Conservation (phyloP, 148 eudicot species). For the Tetragonia tetragonoides region DNA sequence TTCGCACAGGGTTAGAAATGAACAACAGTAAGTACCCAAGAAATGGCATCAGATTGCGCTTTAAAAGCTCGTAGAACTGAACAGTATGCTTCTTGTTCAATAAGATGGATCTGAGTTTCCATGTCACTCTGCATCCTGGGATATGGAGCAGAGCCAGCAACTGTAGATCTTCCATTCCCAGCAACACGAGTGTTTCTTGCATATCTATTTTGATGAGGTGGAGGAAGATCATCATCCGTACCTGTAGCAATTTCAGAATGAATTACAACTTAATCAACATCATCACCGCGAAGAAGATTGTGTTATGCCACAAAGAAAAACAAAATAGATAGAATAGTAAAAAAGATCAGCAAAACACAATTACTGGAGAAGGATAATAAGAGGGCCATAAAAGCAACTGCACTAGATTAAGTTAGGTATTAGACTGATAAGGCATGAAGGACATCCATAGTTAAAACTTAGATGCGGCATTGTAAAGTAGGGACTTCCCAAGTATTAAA, state of each 20-base stretch:
- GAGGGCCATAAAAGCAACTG: background rate
- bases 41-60: conserved; percentile 87
- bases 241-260: conserved; percentile 38
- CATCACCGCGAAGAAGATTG: background rate
- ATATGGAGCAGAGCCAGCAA: conserved; percentile 52
- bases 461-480: background rate
- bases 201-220: conserved; percentile 79
- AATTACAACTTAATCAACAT: background rate
- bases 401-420: background rate
- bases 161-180: conserved; percentile 68
- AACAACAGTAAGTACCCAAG: conserved; percentile 57
- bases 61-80: conserved; percentile 81
- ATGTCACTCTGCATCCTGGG: conserved; percentile 65
- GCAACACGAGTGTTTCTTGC: conserved; percentile 57
- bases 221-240: conserved; percentile 91
- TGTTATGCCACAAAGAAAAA: background rate
- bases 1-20: conserved; percentile 2
- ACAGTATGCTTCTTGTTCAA: conserved; percentile 88
- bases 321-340: background rate
- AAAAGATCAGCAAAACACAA: background rate
- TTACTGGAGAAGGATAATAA: background rate
- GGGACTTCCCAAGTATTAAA: background rate
- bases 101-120: conserved; percentile 76
- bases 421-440: background rate
- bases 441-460: background rate